Evolutionary conservation across 768 basidiomycete species (phyloP).

Genomic region (Pisolithus marmoratus): DNA sequence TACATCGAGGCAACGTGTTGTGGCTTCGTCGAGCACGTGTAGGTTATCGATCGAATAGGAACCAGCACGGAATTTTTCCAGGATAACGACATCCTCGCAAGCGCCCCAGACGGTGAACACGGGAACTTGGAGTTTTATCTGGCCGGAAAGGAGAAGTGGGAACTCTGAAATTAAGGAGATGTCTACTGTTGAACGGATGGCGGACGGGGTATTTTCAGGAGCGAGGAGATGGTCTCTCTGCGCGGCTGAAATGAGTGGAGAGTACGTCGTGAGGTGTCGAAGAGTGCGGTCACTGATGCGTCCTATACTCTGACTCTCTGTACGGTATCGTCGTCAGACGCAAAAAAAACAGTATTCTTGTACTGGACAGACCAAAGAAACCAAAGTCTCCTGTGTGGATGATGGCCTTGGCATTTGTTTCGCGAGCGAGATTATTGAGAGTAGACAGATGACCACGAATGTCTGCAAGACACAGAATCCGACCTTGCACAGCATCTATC

Average conservation of each 20-base stretch:
- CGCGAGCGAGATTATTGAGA: constrained; percentile 86
- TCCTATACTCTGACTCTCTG: constrained; percentile 76
- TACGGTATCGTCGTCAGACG: constrained; percentile 13
- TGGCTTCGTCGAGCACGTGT: constrained; percentile 89
- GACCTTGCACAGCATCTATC: constrained; percentile 72
- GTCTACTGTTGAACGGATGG: constrained; percentile 68
- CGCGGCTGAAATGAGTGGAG: constrained; percentile 81
- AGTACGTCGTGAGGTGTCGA: constrained; percentile 94
- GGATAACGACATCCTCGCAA: constrained; percentile 88
- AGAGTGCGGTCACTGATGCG: constrained; percentile 94
- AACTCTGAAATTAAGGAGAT: constrained; percentile 89
- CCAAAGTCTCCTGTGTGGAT: constrained; percentile 99
- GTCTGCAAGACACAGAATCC: constrained; percentile 94
- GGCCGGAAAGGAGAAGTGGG: constrained; percentile 82
- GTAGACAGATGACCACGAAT: constrained; percentile 82
- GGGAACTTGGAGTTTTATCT: constrained; percentile 86
- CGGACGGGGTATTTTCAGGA: constrained; percentile 59
- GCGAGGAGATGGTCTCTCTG: constrained; percentile 76
- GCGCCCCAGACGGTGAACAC: constrained; percentile 97
- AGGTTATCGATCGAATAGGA: constrained; percentile 85
- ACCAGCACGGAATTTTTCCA: constrained; percentile 88
- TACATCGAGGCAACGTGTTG: constrained; percentile 86
- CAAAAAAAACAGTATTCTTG: background rate
- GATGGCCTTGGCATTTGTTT: constrained; percentile 85
- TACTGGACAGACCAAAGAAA: constrained; percentile 68